Evolutionary conservation across 2,329 filamentous ascomycete genomes (phyloP).

Genomic region (Colletotrichum acutatum): DNA sequence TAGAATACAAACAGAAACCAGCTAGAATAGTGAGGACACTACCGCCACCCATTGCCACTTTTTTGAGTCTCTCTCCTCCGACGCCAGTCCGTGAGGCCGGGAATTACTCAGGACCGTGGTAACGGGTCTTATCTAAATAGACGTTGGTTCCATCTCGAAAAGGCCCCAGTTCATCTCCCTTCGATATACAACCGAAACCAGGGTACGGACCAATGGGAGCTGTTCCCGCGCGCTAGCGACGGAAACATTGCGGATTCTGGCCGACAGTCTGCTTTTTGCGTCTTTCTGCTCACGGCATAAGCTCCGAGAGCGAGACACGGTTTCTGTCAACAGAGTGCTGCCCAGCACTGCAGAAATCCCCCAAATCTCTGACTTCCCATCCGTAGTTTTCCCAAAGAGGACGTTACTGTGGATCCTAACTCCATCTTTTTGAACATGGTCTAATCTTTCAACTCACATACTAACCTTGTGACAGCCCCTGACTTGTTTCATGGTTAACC

Average conservation of each 20-base stretch:
- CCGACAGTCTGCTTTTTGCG: neutral
- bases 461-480: conserved; percentile 15
- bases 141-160: conserved; percentile 9
- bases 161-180: conserved; percentile 31
- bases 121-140: conserved; percentile 23
- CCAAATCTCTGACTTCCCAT: neutral
- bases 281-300: neutral
- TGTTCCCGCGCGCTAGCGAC: conserved; percentile 18
- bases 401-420: neutral
- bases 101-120: conserved; percentile 26
- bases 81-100: neutral
- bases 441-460: neutral
- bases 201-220: conserved; percentile 22
- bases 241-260: conserved; percentile 26
- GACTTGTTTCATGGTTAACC: conserved; percentile 21
- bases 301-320: neutral
- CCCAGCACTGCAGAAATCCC: neutral
- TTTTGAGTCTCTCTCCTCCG: neutral
- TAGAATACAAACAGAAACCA: neutral
- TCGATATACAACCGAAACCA: conserved; percentile 10
- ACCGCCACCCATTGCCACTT: neutral
- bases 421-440: neutral
- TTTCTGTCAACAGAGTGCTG: neutral
- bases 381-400: neutral
- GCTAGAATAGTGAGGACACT: neutral